Evolutionary conservation across 345 rosid species (phyloP).

Genomic region (Clausena lansium): DNA sequence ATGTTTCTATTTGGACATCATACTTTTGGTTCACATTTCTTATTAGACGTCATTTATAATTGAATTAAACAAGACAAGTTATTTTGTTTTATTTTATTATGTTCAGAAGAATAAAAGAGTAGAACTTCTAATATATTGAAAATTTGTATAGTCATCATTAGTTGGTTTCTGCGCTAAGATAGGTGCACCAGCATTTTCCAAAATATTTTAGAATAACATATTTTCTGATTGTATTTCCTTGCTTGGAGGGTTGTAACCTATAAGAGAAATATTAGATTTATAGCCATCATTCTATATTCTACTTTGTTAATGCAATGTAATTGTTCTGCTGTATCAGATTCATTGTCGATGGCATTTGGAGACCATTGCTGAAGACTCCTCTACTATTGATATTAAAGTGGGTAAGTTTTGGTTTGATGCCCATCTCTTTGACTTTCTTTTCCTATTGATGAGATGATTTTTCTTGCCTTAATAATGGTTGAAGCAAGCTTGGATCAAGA

Average conservation of each 20-base stretch:
- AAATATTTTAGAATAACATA: background rate
- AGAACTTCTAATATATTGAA: background rate
- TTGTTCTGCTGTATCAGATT: constrained; percentile 49
- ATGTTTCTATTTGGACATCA: background rate
- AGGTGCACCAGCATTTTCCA: background rate
- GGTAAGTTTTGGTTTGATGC: constrained; percentile 48
- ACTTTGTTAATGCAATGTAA: background rate
- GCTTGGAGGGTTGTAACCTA: background rate
- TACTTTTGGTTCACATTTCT: constrained; percentile 1
- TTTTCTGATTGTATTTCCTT: background rate
- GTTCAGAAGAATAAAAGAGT: background rate
- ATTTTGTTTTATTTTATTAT: no score
- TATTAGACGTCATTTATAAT: background rate
- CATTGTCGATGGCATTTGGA: constrained; percentile 83
- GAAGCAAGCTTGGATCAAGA: background rate
- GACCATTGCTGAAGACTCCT: constrained; percentile 58
- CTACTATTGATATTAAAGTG: constrained; percentile 64
- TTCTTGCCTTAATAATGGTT: background rate
- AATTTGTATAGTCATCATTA: background rate
- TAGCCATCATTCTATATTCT: background rate
- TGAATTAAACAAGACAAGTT: no score
- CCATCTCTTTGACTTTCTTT: background rate
- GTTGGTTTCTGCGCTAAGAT: background rate
- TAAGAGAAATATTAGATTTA: background rate
- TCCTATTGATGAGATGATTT: background rate